Conservation (phyloP, 495 filamentous ascomycete genomes). For the Xylaria venustula region DNA sequence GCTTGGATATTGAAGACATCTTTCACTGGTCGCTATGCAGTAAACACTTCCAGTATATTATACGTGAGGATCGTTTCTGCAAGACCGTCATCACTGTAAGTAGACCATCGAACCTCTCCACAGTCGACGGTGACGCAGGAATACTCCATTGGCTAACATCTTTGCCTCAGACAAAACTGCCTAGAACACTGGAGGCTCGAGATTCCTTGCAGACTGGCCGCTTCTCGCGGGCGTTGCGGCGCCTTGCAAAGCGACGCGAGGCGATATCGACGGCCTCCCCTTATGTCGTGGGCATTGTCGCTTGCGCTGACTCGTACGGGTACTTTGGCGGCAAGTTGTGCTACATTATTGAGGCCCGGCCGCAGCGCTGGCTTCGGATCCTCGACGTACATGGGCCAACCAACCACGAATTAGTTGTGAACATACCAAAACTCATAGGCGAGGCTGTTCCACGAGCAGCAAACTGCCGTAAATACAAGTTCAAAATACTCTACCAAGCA, state of each 20-base stretch:
- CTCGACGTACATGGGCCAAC: conserved; percentile 56
- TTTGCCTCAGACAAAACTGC: conserved; percentile 50
- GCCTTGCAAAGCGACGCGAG: conserved; percentile 58
- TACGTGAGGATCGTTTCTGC: conserved; percentile 62
- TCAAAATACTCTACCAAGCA: conserved; percentile 61
- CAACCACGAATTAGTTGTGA: conserved; percentile 56
- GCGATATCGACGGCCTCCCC: conserved; percentile 63
- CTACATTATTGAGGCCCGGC: conserved; percentile 46
- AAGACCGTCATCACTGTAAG: conserved; percentile 59
- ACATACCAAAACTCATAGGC: conserved; percentile 50
- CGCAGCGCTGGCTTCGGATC: conserved; percentile 57
- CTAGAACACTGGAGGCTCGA: conserved; percentile 57
- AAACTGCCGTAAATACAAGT: conserved; percentile 39
- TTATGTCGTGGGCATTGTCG: conserved; percentile 59
- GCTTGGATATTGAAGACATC: conserved; percentile 52
- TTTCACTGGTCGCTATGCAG: conserved; percentile 51
- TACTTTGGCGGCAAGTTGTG: conserved; percentile 64
- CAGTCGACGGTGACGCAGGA: too few species aligned
- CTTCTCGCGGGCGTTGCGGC: conserved; percentile 57
- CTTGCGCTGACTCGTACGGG: conserved; percentile 59
- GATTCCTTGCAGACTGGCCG: conserved; percentile 46
- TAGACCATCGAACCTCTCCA: background rate
- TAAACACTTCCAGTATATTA: conserved; percentile 50
- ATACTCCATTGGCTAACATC: conserved; percentile 2
- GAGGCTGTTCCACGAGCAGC: conserved; percentile 28